Percentiles rank a stretch among this genome's conserved stretches.
These are phyloP conservation scores for Euptelea pleiosperma DNA, from an alignment of 164 flowering plant genomes.

Conservation along the genomic window DNA sequence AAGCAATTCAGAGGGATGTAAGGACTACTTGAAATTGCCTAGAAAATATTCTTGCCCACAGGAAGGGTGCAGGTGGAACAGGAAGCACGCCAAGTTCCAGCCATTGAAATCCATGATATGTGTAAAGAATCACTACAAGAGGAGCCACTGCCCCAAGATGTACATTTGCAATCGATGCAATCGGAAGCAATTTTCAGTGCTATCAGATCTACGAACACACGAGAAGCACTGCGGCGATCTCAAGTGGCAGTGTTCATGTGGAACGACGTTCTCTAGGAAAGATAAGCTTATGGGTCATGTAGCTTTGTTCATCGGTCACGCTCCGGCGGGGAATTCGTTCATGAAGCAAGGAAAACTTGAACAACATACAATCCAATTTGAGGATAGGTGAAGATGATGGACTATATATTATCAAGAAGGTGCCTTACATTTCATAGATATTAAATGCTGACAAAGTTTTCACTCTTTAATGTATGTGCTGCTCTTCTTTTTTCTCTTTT, in stretches of 20 bases:
- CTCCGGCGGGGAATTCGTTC: constrained; percentile 25
- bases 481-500: too few species aligned
- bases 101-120: constrained; percentile 79
- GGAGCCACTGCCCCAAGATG: constrained; percentile 79
- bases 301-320: constrained; percentile 58
- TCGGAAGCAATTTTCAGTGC: constrained; percentile 66
- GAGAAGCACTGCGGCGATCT: constrained; percentile 83
- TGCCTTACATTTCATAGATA: neutral
- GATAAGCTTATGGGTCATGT: constrained; percentile 87
- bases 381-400: neutral
- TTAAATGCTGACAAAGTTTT: neutral
- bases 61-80: constrained; percentile 77
- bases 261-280: constrained; percentile 74
- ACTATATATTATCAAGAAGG: neutral
- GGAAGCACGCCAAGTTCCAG: constrained; percentile 67
- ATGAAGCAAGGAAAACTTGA: constrained; percentile 8
- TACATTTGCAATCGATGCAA: constrained; percentile 74
- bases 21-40: constrained; percentile 12
- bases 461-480: too few species aligned
- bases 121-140: constrained; percentile 79
- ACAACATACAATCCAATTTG: neutral
- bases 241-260: constrained; percentile 83
- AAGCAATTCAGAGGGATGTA: neutral
- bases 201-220: constrained; percentile 76
- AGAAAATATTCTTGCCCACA: constrained; percentile 77